Evolutionary conservation across 1,284 basidiomycete species (phyloP), one percentile per base, ranked within the genome.

Genomic region (Cryptococcus wingfieldii): DNA sequence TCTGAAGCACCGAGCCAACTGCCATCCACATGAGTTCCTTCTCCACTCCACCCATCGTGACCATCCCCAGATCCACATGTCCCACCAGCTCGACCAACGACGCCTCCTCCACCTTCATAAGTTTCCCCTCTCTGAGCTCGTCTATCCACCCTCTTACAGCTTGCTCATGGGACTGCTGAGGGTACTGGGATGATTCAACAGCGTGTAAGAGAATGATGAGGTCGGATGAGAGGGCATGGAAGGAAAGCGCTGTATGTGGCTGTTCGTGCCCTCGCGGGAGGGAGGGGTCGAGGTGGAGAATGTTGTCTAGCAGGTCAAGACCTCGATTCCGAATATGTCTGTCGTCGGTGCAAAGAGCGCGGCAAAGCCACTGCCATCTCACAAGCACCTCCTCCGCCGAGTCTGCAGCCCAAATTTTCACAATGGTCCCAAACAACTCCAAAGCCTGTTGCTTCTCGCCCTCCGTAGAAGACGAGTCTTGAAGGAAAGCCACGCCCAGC

Each of bases 361-460:
- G 62, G 50, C 66, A 71, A 3, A 75, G 63, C 69, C 69, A 75
- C 19, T 71, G 48, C 73, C 71, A 75, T 8, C 73, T 50, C 23
- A 64, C 65, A 1, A 75, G 55, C 55, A 74, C 70, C 52, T 74
- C 74, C 8, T 72, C 71, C 3, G 67, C 60, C 38, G 55, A 69
- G 38, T 74, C 73, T 0, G 66, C 57, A 2, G 67, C 57, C 73
- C 73, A 75, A 44, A 66, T 68, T 18, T 63, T 63, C 1, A 75
- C 69, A 0, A 75, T 58, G 0, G 66, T 64, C 1, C 68, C 70
- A 47, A 75, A 75, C 19, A 75, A 66, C 50, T 75, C 71, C 5
- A 75, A 59, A 2, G 68, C 71, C 49, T 74, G 71, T 41, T 69
- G 67, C 27, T 68, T 47, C 31, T 74, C 71, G 6, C 69, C 70